These are phyloP conservation scores for Samsoniella hepiali DNA, from an alignment of 2,329 filamentous ascomycete genomes.

Conservation along the genomic window DNA sequence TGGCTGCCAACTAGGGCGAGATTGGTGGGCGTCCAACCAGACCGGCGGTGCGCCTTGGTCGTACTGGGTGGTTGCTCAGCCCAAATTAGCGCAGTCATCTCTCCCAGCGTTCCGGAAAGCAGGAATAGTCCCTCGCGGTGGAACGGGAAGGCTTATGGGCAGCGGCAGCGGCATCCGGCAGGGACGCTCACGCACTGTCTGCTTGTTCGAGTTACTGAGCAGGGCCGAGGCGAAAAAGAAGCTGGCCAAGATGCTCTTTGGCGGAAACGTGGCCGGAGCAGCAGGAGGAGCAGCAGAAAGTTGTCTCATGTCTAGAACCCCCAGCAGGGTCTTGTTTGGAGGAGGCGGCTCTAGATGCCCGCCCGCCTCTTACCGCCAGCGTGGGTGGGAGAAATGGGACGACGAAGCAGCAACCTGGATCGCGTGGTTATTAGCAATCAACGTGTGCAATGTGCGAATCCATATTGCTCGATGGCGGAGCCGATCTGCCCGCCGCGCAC, in stretches of 20 bases:
- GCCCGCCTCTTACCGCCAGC: constrained; percentile 5
- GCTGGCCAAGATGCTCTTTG: not conserved
- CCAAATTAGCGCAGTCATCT: constrained; percentile 6
- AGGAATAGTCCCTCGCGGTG: not conserved
- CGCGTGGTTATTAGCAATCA: not conserved
- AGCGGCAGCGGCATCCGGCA: not conserved
- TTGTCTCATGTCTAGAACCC: constrained; percentile 3
- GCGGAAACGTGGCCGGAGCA: not conserved
- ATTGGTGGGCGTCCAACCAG: constrained; percentile 1
- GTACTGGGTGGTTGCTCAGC: not conserved
- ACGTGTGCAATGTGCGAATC: not conserved
- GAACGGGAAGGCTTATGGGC: not conserved
- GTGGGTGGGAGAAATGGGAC: not conserved
- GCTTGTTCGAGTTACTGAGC: not conserved
- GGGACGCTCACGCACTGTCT: not conserved
- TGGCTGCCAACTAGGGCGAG: not conserved
- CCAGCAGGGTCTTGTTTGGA: not conserved
- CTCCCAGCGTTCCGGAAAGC: constrained; percentile 7
- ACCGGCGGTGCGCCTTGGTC: not conserved
- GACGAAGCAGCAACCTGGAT: not conserved
- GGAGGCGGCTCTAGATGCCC: not conserved
- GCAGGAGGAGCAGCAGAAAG: not conserved
- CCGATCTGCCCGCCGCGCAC: not conserved
- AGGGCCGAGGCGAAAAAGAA: not conserved
- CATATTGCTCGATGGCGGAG: not conserved